Evolutionary conservation across 371 early-diverging fungal species (phyloP), one percentile per base, ranked within the genome.

Genomic region (Zopfochytrium polystomum): DNA sequence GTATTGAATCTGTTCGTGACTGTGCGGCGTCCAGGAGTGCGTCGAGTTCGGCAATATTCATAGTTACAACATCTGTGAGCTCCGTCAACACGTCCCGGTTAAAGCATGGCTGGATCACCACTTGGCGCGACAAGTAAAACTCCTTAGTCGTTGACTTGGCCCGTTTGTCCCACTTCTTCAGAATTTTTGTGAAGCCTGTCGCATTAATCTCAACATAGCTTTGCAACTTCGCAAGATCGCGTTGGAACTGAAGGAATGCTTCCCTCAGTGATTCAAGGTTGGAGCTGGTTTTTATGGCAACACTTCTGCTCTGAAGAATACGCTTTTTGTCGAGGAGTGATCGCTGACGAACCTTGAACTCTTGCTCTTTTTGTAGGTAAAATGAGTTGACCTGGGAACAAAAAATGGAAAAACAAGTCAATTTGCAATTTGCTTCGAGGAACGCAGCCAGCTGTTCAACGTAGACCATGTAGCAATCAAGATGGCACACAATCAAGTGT

Each of bases 151-250:
- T 88, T 1, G 92, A 89, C 74, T 93, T 92, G 22, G 91, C 87
- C 25, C 95, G 88, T 76, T 97, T 97, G 79, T 97, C 98, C 92
- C 93, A 97, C 72, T 97, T 97, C 66, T 97, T 97, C 52, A 97
- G 72, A 47, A 97, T 97, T 80, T 97, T 97, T 26, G 93, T 75
- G 65, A 97, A 96, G 0, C 96, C 98, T 22, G 92, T 91, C 30
- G 87, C 90, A 68, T 97, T 97, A 33, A 95, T 80, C 73, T 95
- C 93, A 38, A 96, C 94, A 70, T 91, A 97, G 85, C 90, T 92
- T 80, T 93, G 95, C 33, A 97, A 85, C 67, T 96, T 96, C 58
- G 90, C 89, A 34, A 96, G 74, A 60, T 95, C 98, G 46, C 88
- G 88, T 52, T 93, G 91, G 71, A 93, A 94, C 64, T 90, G 87